A percentile compares a stretch with the other conserved stretches of the same genome.
These are phyloP conservation scores for Schizophyllum amplum DNA, from an alignment of 1,284 basidiomycete species.

Conservation along the genomic window DNA sequence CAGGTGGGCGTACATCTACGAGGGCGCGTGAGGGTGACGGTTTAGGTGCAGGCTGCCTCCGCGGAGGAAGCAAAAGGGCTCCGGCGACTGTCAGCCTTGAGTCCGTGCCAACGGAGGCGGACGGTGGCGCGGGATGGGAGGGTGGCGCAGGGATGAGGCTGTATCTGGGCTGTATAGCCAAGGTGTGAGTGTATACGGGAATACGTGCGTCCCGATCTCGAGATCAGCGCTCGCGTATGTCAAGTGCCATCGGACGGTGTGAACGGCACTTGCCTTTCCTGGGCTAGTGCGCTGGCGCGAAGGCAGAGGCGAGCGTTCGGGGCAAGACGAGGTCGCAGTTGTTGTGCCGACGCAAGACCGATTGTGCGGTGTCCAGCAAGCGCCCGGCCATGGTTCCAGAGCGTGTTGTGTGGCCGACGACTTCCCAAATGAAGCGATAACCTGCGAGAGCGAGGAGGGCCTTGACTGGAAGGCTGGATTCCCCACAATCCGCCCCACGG, in stretches of 20 bases:
- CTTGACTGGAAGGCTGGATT: neutral
- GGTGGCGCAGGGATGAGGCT: too few species aligned
- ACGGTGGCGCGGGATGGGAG: neutral
- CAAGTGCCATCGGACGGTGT: neutral
- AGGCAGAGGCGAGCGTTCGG: neutral
- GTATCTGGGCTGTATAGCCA: too few species aligned
- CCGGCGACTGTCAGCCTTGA: neutral
- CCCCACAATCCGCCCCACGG: neutral
- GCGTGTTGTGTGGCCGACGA: too few species aligned
- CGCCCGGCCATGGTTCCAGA: too few species aligned
- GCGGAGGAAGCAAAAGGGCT: neutral
- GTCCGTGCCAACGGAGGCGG: too few species aligned
- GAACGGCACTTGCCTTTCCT: neutral
- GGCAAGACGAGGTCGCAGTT: neutral
- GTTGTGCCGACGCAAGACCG: neutral
- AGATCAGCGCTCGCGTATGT: neutral
- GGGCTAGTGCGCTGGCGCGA: neutral
- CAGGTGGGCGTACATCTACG: neutral
- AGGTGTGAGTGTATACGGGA: too few species aligned
- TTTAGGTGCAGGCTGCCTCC: neutral
- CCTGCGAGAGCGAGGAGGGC: too few species aligned
- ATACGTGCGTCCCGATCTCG: neutral
- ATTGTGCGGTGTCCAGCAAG: too few species aligned
- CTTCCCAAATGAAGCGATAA: too few species aligned
- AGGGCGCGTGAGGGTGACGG: neutral